These are phyloP conservation scores for Xylaria acuta DNA, from an alignment of 495 filamentous ascomycete genomes.

Conservation along the genomic window DNA sequence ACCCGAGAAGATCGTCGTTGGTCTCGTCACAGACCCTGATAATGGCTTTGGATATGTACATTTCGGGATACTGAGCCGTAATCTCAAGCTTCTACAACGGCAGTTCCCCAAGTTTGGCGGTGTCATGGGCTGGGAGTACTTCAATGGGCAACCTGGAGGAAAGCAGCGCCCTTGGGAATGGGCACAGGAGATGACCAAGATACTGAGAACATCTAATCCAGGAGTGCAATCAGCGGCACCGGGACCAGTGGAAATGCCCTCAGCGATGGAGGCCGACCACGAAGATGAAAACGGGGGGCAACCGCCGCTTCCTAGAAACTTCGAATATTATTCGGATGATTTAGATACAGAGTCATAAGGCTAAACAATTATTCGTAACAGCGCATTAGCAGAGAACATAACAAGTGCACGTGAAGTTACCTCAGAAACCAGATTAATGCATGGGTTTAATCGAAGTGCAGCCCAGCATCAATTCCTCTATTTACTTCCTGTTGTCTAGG, in stretches of 20 bases:
- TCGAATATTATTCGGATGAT: conserved; percentile 28
- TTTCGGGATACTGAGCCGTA: conserved; percentile 41
- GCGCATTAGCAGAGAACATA: not conserved
- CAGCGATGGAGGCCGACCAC: not conserved
- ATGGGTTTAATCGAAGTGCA: not conserved
- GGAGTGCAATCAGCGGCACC: not conserved
- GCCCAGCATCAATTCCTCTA: not conserved
- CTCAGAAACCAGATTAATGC: not conserved
- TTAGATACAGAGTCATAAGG: conserved; percentile 2
- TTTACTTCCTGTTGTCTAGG: not conserved
- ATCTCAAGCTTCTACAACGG: conserved; percentile 54
- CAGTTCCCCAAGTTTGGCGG: conserved; percentile 73
- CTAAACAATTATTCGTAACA: conserved; percentile 1
- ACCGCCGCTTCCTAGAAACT: conserved; percentile 3
- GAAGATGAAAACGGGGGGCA: conserved; percentile 16
- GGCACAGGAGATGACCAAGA: conserved; percentile 66
- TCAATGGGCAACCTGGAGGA: conserved; percentile 69
- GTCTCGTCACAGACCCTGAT: conserved; percentile 71
- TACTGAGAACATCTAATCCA: conserved; percentile 40
- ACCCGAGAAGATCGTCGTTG: conserved; percentile 70
- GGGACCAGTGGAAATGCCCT: not conserved
- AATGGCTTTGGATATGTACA: conserved; percentile 63
- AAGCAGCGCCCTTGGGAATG: conserved; percentile 70
- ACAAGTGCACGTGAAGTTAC: not conserved
- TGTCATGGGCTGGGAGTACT: conserved; percentile 90